Conservation (phyloP, 371 early-diverging fungal species). For the Mucor indicus region DNA sequence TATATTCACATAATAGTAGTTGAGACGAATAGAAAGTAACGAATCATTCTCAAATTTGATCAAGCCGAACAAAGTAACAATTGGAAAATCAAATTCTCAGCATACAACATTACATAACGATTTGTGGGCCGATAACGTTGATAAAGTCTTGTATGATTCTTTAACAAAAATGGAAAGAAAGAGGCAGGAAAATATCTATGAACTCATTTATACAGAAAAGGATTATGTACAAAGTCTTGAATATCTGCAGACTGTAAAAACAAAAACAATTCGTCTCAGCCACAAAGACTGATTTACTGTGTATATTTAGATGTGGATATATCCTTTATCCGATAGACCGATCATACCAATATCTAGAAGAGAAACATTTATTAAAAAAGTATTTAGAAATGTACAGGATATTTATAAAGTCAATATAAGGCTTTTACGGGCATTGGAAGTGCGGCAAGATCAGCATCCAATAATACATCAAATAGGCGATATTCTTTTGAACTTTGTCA, state of each 20-base stretch:
- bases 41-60: not conserved
- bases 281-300: too few species aligned
- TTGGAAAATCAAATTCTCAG: not conserved
- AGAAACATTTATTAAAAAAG: constrained; percentile 68
- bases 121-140: constrained; percentile 63
- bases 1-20: too few species aligned
- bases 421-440: constrained; percentile 62
- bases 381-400: constrained; percentile 78
- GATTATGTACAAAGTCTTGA: constrained; percentile 82
- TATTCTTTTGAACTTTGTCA: constrained; percentile 69
- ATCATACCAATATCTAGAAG: constrained; percentile 62
- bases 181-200: constrained; percentile 91
- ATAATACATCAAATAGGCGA: constrained; percentile 85
- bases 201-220: constrained; percentile 86
- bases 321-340: constrained; percentile 64
- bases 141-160: constrained; percentile 63
- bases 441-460: constrained; percentile 70
- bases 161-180: constrained; percentile 75
- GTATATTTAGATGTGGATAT: constrained; percentile 68
- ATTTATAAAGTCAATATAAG: constrained; percentile 69
- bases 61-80: not conserved
- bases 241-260: constrained; percentile 33
- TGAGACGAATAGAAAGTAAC: not conserved
- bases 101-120: constrained; percentile 7
- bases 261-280: too few species aligned